These are phyloP conservation scores for Fusarium setosum DNA, from an alignment of 2,329 filamentous ascomycete genomes.

Conservation along the genomic window DNA sequence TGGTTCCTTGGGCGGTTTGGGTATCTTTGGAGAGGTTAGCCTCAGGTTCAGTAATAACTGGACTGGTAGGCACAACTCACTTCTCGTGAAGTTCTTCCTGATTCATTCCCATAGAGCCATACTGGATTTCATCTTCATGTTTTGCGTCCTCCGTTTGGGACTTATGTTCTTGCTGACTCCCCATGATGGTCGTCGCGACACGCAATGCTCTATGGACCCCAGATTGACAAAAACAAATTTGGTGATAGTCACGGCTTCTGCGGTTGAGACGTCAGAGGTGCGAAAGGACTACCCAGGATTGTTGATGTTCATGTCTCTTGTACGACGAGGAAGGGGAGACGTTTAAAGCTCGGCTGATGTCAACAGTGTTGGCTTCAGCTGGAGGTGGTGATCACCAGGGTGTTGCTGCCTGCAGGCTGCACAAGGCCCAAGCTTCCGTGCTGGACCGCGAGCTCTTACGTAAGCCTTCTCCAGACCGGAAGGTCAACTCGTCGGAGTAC, in stretches of 20 bases:
- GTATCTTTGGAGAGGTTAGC: constrained; percentile 68
- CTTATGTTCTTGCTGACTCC: constrained; percentile 8
- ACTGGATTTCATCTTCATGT: constrained; percentile 65
- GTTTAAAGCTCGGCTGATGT: constrained; percentile 5
- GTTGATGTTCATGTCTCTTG: not conserved
- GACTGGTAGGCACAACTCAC: constrained; percentile 38
- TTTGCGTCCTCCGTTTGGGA: constrained; percentile 50
- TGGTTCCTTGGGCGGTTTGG: constrained; percentile 86
- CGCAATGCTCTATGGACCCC: not conserved
- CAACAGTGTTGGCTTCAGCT: constrained; percentile 12
- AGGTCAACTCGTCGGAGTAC: too few species aligned
- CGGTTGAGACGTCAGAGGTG: not conserved
- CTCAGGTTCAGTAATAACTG: not conserved
- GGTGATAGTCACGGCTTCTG: not conserved
- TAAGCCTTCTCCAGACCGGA: too few species aligned
- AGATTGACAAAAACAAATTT: not conserved
- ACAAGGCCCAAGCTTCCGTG: constrained; percentile 20
- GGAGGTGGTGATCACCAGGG: constrained; percentile 9
- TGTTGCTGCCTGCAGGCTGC: constrained; percentile 31
- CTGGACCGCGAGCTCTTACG: not conserved
- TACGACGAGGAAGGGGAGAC: not conserved
- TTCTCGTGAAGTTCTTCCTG: constrained; percentile 58
- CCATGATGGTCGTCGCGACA: constrained; percentile 11
- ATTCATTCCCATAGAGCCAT: constrained; percentile 53
- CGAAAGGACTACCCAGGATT: not conserved